Evolutionary conservation across 495 filamentous ascomycete genomes (phyloP), one percentile per base, ranked within the genome.

Genomic region (Aspergillus nidulans): DNA sequence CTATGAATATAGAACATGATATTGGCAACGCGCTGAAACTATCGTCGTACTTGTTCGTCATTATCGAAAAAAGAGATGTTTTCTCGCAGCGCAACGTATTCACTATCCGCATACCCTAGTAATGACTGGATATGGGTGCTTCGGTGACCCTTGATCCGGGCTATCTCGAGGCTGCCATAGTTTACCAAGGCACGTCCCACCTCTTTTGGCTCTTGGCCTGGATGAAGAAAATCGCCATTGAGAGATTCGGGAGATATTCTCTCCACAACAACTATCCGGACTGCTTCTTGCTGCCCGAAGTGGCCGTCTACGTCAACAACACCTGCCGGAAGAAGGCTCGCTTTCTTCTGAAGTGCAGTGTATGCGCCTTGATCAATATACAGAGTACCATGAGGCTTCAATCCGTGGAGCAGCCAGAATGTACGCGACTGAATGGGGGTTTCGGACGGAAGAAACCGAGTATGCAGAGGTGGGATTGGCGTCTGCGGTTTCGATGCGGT

Each of bases 361-460:
- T 91, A 84, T 1, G 94, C 92, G 36, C 94, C 94, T 10, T 82
- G 75, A 69, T 98, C 94, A 65, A 98, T 96, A 66, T 87, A 96
- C 6, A 98, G 60, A 13, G 86, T 96, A 1, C 94, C 94, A 59
- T 94, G 90, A 3, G 95, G 89, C 4, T 86, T 85, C n/a, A 97
- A 82, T 23, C 94, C 94, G 64, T 98, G 88, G 0, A 97, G 84
- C 45, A 98, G 83, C 94, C 95, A 97, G 78, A 98, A 97, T 60
- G 91, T 89, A 43, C 91, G 86, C 61, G 96, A 94, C 38, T 90
- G 85, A 23, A 98, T 91, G 0, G 92, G 90, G 21, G 88, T 82
- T 1, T 82, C 78, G n/a, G 89, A 90, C 4, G 91, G 90, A 15
- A 96, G 79, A 72, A 98, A 98, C 50, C 94, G 85, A 13, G 94